Base-by-base conservation (phyloP, 257 asterid genomes). In the Lantana camara region DNA sequence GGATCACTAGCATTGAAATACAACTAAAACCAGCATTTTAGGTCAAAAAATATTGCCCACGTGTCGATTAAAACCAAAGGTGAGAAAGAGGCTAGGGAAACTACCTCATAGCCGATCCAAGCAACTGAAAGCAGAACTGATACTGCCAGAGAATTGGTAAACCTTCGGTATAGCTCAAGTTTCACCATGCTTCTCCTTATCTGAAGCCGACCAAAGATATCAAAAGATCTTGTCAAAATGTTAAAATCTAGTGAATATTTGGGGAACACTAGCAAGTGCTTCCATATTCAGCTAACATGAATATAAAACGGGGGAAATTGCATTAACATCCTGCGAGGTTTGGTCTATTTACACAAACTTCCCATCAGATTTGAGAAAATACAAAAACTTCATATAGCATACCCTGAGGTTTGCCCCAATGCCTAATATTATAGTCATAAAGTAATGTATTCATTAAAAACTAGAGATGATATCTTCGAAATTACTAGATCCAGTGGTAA, bases 121-220 rank as follows among this genome's bases (percentile, higher is more conserved):
- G 85, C 79, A 56, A 79, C 70, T 57, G 82, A 73, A 38, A 80
- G 62, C 67, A 80, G 75, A 66, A 80, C 82, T 57, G 67, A 80
- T 48, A 73, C 51, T 57, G 85, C 82, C 27, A 75, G 82, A 51
- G 79, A 57, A 67, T 80, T 80, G 27, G 88, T 82, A 59, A 82
- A 82, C 67, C 77, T 82, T 58, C 91, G 83, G 62, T 84, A 84
- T 50, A 84, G 85, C 78, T 84, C 88, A 64, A 84, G 91, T 68
- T 84, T 81, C 51, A 83, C 86, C 67, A 71, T 51, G 66, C 85
- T 79, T 71, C 80, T 74, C 34, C 21, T 82, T 65, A 76, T 63
- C 88, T 82, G 75, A 40, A 22, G 34, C 13, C 27, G 12, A 23
- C 12, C 15, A 51, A 7, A 51, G 57, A 23, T n/a, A 3, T n/a